A percentile compares a stretch with the other conserved stretches of the same genome.
These are phyloP conservation scores for Acer campestre DNA, from an alignment of 345 rosid genomes.

Conservation along the genomic window DNA sequence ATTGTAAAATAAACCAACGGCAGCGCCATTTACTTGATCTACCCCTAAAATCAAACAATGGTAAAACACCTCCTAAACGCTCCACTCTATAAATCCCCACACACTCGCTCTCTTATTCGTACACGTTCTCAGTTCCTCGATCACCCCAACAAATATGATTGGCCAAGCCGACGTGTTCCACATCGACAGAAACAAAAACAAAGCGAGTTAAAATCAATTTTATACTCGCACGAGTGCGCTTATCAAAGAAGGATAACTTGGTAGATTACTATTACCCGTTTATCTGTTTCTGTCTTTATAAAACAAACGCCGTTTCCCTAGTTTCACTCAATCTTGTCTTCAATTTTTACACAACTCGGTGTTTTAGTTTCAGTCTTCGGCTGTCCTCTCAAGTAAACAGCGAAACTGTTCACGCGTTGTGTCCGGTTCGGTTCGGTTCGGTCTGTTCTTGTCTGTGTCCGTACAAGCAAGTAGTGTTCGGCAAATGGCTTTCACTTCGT, in stretches of 20 bases:
- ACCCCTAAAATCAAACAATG: background rate
- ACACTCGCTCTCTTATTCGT: background rate
- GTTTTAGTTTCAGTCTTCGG: background rate
- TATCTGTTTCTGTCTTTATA: constrained; percentile 8
- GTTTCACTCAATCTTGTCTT: constrained; percentile 10
- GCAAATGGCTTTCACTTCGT: constrained; percentile 44
- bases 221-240: constrained; percentile 16
- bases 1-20: constrained; percentile 11
- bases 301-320: constrained; percentile 25
- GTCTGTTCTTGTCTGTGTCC: background rate
- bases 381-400: background rate
- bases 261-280: background rate
- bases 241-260: background rate
- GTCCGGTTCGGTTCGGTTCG: background rate
- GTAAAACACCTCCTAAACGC: background rate
- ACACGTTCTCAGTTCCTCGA: background rate
- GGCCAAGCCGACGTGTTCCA: constrained; percentile 36
- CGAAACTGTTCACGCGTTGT: background rate
- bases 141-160: constrained; percentile 24
- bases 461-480: background rate
- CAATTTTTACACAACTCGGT: constrained; percentile 13
- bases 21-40: background rate
- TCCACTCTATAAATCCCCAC: background rate
- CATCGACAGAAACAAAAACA: background rate
- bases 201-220: background rate